Base-by-base conservation (phyloP, 345 rosid species). In the Dipteronia dyeriana region DNA sequence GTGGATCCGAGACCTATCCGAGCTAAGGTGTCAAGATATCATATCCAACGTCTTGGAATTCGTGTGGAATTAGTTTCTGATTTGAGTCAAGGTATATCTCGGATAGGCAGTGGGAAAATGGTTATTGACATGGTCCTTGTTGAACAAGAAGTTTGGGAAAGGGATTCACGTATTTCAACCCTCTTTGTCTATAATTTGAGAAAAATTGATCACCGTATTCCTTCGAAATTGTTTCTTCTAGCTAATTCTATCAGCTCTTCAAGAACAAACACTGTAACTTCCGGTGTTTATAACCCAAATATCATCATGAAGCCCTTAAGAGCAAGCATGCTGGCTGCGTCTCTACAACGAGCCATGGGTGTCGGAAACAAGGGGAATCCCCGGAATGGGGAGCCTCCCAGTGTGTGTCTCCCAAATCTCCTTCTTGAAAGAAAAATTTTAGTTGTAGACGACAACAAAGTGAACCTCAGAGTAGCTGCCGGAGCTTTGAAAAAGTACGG, bases 401-500 rank as follows among this genome's bases (percentile, higher is more conserved):
- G 87, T 69, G 68, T 80, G 72, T 81, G 86, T 45, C 92, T 92
- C 31, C 79, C 85, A 66, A 84, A 73, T 86, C 95, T 93, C 84
- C 95, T 95, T 38, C 88, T 53, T 17, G 97, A 98, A 39, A 87
- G 93, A 74, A 95, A 87, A 80, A 91, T 95, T 64, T 85, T 95
- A 57, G 78, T 95, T 12, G 96, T 95, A 49, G 99, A 95, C 71
- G 99, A 95, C 80, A 95, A 95, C 76, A 75, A 74, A 19, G 97
- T 93, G 79, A 95, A 95, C 83, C 97, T 91, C 59, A 92, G 81
- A 85, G 98, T 95, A 68, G 99, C 99, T 53, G 96, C 88, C 2
- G 94, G 91, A 82, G 99, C 98, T 73, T 85, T 95, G 88, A 95
- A 85, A 76, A 95, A 81, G 75, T 95, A 91, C 65, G 99, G 99